Evolutionary conservation across 2,329 filamentous ascomycete species (phyloP), one percentile per base, ranked within the genome.

Genomic region (Sporothrix brunneoviolacea): DNA sequence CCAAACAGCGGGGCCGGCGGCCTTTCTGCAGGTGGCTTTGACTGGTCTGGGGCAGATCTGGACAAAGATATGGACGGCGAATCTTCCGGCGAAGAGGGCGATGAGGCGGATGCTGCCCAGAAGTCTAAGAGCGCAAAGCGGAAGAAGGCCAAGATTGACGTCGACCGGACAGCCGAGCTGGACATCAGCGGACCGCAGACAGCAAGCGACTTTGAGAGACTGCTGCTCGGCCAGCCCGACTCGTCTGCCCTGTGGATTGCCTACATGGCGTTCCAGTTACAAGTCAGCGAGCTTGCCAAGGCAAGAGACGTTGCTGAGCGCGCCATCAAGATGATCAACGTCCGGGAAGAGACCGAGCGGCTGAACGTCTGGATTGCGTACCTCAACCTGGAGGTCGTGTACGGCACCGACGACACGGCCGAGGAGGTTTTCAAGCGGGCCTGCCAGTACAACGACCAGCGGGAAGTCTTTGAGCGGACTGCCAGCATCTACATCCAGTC

Each of bases 231-330:
- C 50, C 87, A 95, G 64, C 90, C 93, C 3, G 90, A 97, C 69
- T 91, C 88, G n/a, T 94, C 91, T 1, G 76, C 85, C 55, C 78
- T 97, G 24, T 98, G 93, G 93, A 88, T 96, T 49, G 81, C 88
- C 58, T 98, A 98, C 71, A 97, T 98, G 89, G 90, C 91, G n/a
- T 95, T 95, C 77, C 89, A 97, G 69, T 84, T 96, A 67, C 86
- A 95, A 64, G 80, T 95, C 47, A 88, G 88, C 63, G 93, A 98
- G 68, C 76, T 94, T 18, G 82, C 84, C 54, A 93, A 90, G 68
- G 91, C 93, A 12, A 83, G 91, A 43, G 86, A 91, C 57, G 85
- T 96, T 53, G 91, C 89, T 2, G 87, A 96, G 69, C 86, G 93
- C 54, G 93, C 93, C 16, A 79, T 97, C 56, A 84, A 85, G 63